Evolutionary conservation across 2,329 filamentous ascomycete genomes (phyloP), one percentile per base, ranked within the genome.

Genomic region (Calonectria montana): DNA sequence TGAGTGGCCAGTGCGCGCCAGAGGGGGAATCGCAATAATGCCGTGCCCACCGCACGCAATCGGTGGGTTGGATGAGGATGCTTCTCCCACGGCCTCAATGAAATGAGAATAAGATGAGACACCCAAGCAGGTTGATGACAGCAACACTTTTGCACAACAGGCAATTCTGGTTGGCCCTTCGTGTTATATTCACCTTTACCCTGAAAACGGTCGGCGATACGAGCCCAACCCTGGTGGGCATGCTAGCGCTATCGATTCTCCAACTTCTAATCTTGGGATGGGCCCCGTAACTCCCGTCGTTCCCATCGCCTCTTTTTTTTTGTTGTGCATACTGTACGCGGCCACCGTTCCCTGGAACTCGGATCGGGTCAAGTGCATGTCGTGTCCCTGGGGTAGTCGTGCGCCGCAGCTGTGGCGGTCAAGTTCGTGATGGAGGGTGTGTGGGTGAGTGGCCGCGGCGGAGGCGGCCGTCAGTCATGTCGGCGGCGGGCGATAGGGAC

Each of bases 241-340:
- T 47, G 4, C 61, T 70, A 70, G 63, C 68, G 63, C 55, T 63
- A 70, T 70, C 53, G 55, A 50, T 57, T 29, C 62, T 70, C 63
- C 68, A 62, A 55, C 68, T 70, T 67, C 64, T 67, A 70, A 67
- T 63, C 55, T 67, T 67, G 64, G 64, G 65, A 48, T 29, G 27
- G 21, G 45, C 53, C 53, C 53, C 53, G 31, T 57, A 37, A 15
- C 53, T 39, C 53, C 53, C 31, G 50, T 25, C 37, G 31, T 31
- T 21, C 53, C 37, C 31, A 48, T 62, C 31, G 45, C 45, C n/a
- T 35, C 45, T 27, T 43, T n/a, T 18, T 61, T 39, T 59, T 59
- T 50, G 4, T 27, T 21, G n/a, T 43, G 18, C 48, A 27, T 6
- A 10, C 23, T 7, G 4, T 12, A 35, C 16, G 9, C 37, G 65